Base-by-base conservation (phyloP, 805 yeast species). In the Hanseniaspora singularis region DNA sequence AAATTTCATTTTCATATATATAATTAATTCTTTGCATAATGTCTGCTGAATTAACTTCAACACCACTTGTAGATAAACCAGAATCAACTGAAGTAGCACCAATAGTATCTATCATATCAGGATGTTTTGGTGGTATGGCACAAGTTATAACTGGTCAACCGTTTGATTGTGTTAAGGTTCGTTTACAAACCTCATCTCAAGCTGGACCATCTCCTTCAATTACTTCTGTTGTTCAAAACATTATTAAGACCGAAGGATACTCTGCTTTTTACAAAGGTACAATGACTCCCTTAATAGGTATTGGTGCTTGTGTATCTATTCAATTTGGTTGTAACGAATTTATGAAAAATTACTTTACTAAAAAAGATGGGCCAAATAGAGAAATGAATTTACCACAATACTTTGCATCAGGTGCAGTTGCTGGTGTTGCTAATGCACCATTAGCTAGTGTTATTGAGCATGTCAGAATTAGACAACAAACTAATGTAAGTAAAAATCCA, bases 81-180 rank as follows among this genome's bases (percentile, higher is more conserved):
- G 28, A 60, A 59, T 11, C 22, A 40, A 7, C 50, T 49, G 40
- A 31, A 27, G 20, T 40, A 11, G 59, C 76, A 36, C 85, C 85
- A 10, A 53, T 71, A 27, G 86, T 86, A 56, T 96, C 88, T 61
- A 72, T 87, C 40, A 64, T 83, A 46, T 94, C 94, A 4, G 98
- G 98, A 18, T 89, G 96, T 15, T 72, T 81, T 54, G 97, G 97
- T 49, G 98, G 98, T 46, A 76, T 92, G 23, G 89, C 96, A 6
- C 98, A 92, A 65, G 97, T 92, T 7, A 67, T 92, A 28, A 83
- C 81, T 12, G 98, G 98, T 20, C 97, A 92, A 64, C 96, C 97
- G 7, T 89, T 89, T 58, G 97, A 88, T 61, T 84, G 95, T 9
- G 84, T 92, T 38, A 89, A 89, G 64, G 97, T 92, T 18, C 71